phyloP scores from a whole-genome alignment of 129 eudicot species.

The Helianthus tuberosus region DNA sequence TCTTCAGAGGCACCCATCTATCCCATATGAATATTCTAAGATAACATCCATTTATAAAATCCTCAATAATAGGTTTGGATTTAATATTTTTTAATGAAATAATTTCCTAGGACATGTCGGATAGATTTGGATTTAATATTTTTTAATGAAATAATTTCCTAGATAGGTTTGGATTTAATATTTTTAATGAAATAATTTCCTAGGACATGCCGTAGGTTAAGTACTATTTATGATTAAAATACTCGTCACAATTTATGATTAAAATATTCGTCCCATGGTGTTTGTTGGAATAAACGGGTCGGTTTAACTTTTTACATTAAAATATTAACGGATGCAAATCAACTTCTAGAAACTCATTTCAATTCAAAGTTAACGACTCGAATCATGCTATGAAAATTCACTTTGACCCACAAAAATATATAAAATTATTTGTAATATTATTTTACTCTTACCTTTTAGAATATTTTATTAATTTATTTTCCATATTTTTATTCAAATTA shows the following conservation, averaged over 20 bases:
- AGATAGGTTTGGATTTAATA: constrained; percentile 4
- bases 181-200: neutral
- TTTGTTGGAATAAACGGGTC: neutral
- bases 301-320: neutral
- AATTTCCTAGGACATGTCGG: neutral
- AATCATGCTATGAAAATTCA: neutral
- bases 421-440: neutral
- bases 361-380: constrained; percentile 1
- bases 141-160: neutral
- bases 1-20: no score
- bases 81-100: neutral
- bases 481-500: neutral
- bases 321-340: neutral
- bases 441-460: neutral
- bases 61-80: constrained; percentile 12
- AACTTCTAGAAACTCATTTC: constrained; percentile 5
- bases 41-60: neutral
- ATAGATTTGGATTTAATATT: constrained; percentile 1
- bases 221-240: neutral
- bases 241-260: neutral
- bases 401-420: neutral
- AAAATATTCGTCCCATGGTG: neutral
- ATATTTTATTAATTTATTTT: neutral
- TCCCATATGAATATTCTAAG: neutral
- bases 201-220: neutral